Base-by-base conservation (phyloP, 345 rosid species). In the Psidium friedrichsthalianum region DNA sequence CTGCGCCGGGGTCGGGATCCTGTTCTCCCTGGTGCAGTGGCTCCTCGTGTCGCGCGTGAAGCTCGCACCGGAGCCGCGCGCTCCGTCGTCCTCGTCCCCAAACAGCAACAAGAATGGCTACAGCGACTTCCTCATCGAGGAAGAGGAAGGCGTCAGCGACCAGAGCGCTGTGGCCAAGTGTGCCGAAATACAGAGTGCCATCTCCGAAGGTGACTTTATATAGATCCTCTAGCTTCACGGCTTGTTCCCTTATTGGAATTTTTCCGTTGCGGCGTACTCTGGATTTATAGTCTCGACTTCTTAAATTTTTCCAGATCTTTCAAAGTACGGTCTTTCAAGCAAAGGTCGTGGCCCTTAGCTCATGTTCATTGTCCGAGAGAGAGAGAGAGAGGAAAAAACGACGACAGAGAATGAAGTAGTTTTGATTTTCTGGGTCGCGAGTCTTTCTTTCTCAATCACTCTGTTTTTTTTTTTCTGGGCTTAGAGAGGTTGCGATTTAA, bases 161-260 rank as follows among this genome's bases (percentile, higher is more conserved):
- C 87, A 89, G 51, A 58, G 53, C 83, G 85, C 84, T 36, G 89
- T 91, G 27, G 85, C 82, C 76, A 91, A 87, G 86, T 89, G 90
- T 40, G 91, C 92, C 13, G 92, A 91, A 21, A 91, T 91, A 82
- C 92, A 91, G 56, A 88, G 32, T 83, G 92, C 91, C 74, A 91
- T 91, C 82, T 89, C 92, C 22, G 92, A 88, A 89, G 92, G 92
- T 91, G 82, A 36, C 80, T 20, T 69, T 69, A 4, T 10, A 21
- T 24, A 36, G 80, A 69, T 69, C 80, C 80, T 18, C 40, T 8
- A 69, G 80, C 80, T 69, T 20, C 80, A 11, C 29, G 54, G 54
- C 82, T 74, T 58, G 42, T 76, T 27, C 24, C 20, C 56, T 53
- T 42, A 32, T 29, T 54, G 27, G 42, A 22, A 29, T 40, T 47